These are phyloP conservation scores for Beauveria sp. DNA, from an alignment of 2,329 filamentous ascomycete species.

Conservation along the genomic window DNA sequence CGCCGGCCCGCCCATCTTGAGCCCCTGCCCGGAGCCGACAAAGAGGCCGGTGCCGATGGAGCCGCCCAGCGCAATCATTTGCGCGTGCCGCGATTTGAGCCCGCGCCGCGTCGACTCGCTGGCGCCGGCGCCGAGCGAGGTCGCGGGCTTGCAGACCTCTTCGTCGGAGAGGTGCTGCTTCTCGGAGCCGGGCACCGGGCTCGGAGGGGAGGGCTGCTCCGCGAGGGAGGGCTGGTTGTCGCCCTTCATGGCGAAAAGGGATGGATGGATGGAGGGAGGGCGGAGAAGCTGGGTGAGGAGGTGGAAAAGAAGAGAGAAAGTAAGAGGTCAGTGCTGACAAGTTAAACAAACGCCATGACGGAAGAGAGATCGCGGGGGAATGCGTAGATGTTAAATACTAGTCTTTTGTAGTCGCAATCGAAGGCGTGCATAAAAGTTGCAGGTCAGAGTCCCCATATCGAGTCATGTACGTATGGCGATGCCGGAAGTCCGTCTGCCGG, in stretches of 20 bases:
- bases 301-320: background rate
- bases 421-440: background rate
- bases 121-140: background rate
- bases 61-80: constrained; percentile 37
- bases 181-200: background rate
- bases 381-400: background rate
- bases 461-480: background rate
- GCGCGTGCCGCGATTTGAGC: constrained; percentile 39
- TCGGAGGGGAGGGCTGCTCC: background rate
- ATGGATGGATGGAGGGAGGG: background rate
- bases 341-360: background rate
- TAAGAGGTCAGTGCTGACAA: background rate
- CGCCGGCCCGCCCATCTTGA: constrained; percentile 31
- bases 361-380: background rate
- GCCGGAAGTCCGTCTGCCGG: background rate
- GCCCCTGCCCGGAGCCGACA: constrained; percentile 46
- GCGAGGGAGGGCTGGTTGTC: background rate
- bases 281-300: background rate
- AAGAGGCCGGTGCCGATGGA: constrained; percentile 25
- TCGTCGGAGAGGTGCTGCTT: background rate
- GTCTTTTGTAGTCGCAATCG: background rate
- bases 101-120: constrained; percentile 10
- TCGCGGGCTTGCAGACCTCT: background rate
- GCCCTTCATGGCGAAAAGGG: background rate
- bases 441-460: constrained; percentile 5